phyloP scores from a whole-genome alignment of 2,329 filamentous ascomycete species.

The Cladosporium sp. region DNA sequence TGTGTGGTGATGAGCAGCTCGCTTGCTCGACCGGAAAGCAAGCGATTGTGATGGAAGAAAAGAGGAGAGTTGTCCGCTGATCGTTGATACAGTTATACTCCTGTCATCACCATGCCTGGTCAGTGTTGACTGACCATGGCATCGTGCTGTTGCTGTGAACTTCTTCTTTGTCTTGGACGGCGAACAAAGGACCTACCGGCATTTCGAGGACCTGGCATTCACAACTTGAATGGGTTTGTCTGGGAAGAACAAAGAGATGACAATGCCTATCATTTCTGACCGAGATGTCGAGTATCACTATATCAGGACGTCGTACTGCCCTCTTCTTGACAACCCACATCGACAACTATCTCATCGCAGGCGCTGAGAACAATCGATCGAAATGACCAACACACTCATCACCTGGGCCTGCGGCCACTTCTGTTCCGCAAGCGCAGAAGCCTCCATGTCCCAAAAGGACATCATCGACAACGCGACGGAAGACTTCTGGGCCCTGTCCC shows the following conservation, averaged over 20 bases:
- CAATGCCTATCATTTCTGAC: not conserved
- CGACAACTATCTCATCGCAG: slow-evolving; percentile 1
- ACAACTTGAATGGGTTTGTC: not conserved
- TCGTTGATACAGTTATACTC: not conserved
- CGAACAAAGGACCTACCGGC: not conserved
- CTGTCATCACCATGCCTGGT: not conserved
- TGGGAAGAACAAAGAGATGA: not conserved
- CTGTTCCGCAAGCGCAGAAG: not conserved
- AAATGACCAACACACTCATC: slow-evolving; percentile 5
- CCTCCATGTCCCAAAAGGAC: not conserved
- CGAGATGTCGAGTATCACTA: not conserved
- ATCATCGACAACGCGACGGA: not conserved
- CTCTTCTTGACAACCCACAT: not conserved
- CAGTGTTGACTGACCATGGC: no score
- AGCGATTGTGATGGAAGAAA: not conserved
- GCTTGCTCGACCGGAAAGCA: not conserved
- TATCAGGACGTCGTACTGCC: not conserved
- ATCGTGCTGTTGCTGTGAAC: not conserved
- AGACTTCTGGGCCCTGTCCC: not conserved
- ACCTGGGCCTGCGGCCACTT: slow-evolving; percentile 17
- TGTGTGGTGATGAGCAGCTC: not conserved
- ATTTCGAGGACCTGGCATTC: not conserved
- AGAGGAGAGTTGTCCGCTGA: not conserved
- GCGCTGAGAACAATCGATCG: slow-evolving; percentile 4
- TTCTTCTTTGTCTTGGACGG: not conserved